phyloP scores from a whole-genome alignment of 257 asterid genomes.

The Paraleonurus japonicus region DNA sequence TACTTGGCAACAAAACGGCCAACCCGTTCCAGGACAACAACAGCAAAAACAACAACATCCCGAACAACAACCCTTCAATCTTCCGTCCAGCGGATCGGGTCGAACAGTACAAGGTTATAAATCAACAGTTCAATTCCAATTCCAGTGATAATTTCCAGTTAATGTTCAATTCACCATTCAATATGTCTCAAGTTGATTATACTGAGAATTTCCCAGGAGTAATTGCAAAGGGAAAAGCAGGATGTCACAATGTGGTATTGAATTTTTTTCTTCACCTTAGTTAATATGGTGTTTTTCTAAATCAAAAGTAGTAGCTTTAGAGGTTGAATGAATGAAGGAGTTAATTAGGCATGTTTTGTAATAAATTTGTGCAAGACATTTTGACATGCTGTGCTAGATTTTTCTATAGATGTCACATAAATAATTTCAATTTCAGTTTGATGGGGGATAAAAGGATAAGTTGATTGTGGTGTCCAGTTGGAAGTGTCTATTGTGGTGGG shows the following conservation, averaged over 20 bases:
- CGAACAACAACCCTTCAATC: constrained; percentile 29
- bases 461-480: constrained; percentile 20
- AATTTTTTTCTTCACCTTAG: constrained; percentile 28
- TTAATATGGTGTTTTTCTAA: constrained; percentile 23
- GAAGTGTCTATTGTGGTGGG: constrained; percentile 21
- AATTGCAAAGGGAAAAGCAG: constrained; percentile 47
- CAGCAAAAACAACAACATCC: too few species aligned
- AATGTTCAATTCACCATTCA: constrained; percentile 42
- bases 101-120: constrained; percentile 46
- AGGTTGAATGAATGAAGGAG: constrained; percentile 21
- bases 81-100: constrained; percentile 34
- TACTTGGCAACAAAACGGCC: constrained; percentile 33
- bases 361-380: constrained; percentile 30
- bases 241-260: constrained; percentile 62
- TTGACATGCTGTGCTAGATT: constrained; percentile 37
- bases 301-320: constrained; percentile 30
- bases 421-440: constrained; percentile 25
- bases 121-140: constrained; percentile 41
- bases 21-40: constrained; percentile 12
- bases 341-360: constrained; percentile 31
- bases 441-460: constrained; percentile 17
- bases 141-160: constrained; percentile 44
- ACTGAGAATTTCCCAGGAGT: constrained; percentile 45
- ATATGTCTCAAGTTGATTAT: constrained; percentile 5
- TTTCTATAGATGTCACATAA: constrained; percentile 40